Evolutionary conservation across 2,329 filamentous ascomycete genomes (phyloP).

Genomic region (Phaeosphaeria sp.): DNA sequence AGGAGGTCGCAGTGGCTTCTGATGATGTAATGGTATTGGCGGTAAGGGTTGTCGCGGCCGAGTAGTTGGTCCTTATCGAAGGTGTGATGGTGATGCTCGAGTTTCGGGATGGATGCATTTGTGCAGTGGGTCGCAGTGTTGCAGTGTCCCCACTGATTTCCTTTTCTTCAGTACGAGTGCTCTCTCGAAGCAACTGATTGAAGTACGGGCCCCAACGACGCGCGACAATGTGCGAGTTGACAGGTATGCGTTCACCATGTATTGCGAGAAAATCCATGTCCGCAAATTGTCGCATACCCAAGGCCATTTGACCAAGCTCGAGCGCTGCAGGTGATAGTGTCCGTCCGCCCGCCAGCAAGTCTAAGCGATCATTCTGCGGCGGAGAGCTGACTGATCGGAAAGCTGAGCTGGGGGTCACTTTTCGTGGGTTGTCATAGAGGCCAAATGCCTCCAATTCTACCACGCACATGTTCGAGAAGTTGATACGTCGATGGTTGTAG

Average conservation of each 20-base stretch:
- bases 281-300: slow-evolving; percentile 81
- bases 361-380: slow-evolving; percentile 59
- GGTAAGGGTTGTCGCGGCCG: slow-evolving; percentile 51
- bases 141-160: slow-evolving; percentile 69
- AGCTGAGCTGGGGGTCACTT: slow-evolving; percentile 76
- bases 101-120: slow-evolving; percentile 68
- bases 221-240: slow-evolving; percentile 88
- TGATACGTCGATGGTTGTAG: slow-evolving; percentile 97
- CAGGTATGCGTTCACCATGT: slow-evolving; percentile 87
- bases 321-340: slow-evolving; percentile 79
- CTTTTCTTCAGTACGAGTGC: slow-evolving; percentile 67
- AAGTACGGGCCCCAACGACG: slow-evolving; percentile 96
- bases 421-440: slow-evolving; percentile 92
- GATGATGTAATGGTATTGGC: slow-evolving; percentile 44
- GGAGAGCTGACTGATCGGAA: slow-evolving; percentile 84
- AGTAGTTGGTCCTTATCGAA: slow-evolving; percentile 61
- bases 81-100: slow-evolving; percentile 87
- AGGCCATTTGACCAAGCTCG: slow-evolving; percentile 81
- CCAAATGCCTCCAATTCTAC: slow-evolving; percentile 97
- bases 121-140: slow-evolving; percentile 70
- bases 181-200: slow-evolving; percentile 86
- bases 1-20: slow-evolving; percentile 48
- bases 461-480: slow-evolving; percentile 95
- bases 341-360: slow-evolving; percentile 74
- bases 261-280: slow-evolving; percentile 98